A percentile compares a stretch with the other conserved stretches of the same genome.
phyloP scores from a whole-genome alignment of 441 rosid genomes.

The Pelargonium exstipulatum region DNA sequence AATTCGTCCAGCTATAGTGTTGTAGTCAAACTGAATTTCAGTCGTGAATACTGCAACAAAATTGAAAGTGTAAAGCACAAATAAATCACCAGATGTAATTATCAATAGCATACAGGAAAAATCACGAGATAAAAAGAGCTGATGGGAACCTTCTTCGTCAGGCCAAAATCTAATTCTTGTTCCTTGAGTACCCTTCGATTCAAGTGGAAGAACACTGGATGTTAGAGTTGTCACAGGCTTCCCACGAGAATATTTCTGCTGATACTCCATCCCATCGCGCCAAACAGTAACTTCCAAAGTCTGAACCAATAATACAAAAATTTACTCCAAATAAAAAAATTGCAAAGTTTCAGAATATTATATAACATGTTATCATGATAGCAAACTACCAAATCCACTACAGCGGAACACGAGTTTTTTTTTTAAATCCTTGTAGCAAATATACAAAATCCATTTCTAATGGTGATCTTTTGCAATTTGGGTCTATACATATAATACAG shows the following conservation, averaged over 20 bases:
- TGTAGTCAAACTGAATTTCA: constrained; percentile 76
- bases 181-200: constrained; percentile 55
- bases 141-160: constrained; percentile 72
- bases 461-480: no score
- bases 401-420: no score
- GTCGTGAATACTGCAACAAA: constrained; percentile 72
- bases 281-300: constrained; percentile 78
- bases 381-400: no score
- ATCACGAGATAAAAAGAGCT: constrained; percentile 13
- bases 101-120: not conserved
- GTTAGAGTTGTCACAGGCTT: constrained; percentile 66
- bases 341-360: no score
- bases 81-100: constrained; percentile 17
- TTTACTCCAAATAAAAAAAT: not conserved
- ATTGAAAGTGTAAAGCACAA: constrained; percentile 17
- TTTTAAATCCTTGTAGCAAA: no score
- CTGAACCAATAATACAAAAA: constrained; percentile 25
- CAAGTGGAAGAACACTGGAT: constrained; percentile 51
- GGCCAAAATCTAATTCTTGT: constrained; percentile 90
- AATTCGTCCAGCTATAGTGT: constrained; percentile 75
- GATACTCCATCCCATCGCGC: constrained; percentile 82
- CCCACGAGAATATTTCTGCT: constrained; percentile 84
- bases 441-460: no score
- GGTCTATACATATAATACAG: no score
- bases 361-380: no score